Base-by-base conservation (phyloP, 805 yeast genomes). In the Yueomyces sinensis region DNA sequence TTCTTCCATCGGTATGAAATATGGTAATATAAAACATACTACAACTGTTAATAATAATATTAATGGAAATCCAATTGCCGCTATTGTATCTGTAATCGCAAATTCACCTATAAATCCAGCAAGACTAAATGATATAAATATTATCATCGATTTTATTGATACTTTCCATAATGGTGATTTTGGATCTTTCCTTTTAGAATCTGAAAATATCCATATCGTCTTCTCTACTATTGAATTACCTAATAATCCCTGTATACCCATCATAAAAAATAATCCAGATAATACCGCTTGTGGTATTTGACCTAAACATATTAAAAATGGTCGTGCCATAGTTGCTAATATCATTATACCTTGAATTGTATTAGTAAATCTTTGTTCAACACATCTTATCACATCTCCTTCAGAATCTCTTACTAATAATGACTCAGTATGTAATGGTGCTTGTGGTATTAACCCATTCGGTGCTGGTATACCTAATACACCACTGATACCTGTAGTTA, bases 361-460 rank as follows among this genome's bases (percentile, higher is more conserved):
- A 49, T 91, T 91, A 2, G 93, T 77, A 34, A 86, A 63, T 30
- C 98, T 58, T 53, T 89, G 98, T 50, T 89, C 98, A 4, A 91
- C 94, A 9, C 87, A 86, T 3, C 70, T 57, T 1, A 62, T 50
- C 1, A 71, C 63, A 14, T 56, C 32, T 35, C 39, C 52, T 9
- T 47, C 42, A 15, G 32, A 37, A 32, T 50, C 53, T 23, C 35
- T 38, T 1, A 81, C 74, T 29, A 83, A 69, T 22, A 89, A 58
- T 0, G 95, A 73, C 29, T 69, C 71, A 0, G 97, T 86, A 47
- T 89, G 98, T 25, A 91, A 52, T 2, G 97, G 97, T 0, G 98
- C 97, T 55, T 89, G 98, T 1, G 98, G 98, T 30, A 89, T 89
- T 23, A 89, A 63, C 0, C 98, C 98, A 57, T 91, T 91, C 0